Evolutionary conservation across 2,329 filamentous ascomycete genomes (phyloP), one percentile per base, ranked within the genome.

Genomic region (Xylariaceae sp.): DNA sequence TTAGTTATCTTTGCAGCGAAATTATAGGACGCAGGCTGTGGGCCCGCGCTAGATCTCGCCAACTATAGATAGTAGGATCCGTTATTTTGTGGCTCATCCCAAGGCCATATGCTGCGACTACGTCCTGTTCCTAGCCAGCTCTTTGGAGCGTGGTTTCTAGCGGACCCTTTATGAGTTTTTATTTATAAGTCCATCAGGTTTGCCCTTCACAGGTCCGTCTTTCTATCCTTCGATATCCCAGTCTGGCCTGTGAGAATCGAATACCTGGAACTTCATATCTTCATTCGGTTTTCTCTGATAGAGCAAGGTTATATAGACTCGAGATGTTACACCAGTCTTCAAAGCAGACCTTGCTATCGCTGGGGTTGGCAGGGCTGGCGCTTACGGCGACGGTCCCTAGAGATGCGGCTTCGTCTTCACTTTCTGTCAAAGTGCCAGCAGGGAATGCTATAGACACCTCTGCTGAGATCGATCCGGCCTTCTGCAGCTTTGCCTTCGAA

Each of bases 401-500:
- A 20, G 37, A 55, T 44, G 19, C 2, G 26, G 29, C 44, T 5
- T 55, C 55, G 26, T 32, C 44, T 5, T 55, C 55, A 42, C 52
- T 51, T 18, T 54, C 57, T n/a, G 40, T 69, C 20, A 42, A 60
- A 6, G 40, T 69, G 3, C 58, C 67, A 2, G 45, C 50, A 9
- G 41, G 14, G 4, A 50, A 56, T 18, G 61, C 63, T 2, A 20
- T 43, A 12, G 60, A 60, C 41, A 52, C 56, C 6, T 69, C 68
- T 1, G 52, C 43, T n/a, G 47, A 52, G 26, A 62, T 70, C 49
- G 57, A 65, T 45, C 48, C 63, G 5, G 64, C 67, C 52, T 73
- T 73, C 54, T 64, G 63, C 37, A 69, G 69, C 2, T 63, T 72
- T 32, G 70, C 68, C 2, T 73, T 73, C 43, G 72, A 74, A 56